phyloP scores from a whole-genome alignment of 2,329 filamentous ascomycete species.

The Cladosporium colombiae region DNA sequence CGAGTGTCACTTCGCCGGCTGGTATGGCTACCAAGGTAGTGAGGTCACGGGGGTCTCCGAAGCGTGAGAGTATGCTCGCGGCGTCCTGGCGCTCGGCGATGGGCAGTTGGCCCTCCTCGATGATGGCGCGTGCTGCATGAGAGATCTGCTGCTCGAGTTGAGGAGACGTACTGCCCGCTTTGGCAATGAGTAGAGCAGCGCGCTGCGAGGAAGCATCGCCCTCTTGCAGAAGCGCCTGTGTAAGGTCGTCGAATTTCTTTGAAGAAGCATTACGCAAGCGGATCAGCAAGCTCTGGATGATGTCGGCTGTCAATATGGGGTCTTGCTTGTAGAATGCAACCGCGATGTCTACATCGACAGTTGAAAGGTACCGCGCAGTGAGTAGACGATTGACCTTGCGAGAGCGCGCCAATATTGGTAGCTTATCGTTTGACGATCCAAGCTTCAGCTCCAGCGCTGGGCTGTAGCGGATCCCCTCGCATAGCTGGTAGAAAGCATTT shows the following conservation, averaged over 20 bases:
- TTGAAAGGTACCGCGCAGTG: not conserved
- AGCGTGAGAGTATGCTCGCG: slow-evolving; percentile 5
- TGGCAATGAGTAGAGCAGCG: slow-evolving; percentile 16
- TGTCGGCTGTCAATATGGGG: not conserved
- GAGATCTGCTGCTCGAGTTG: not conserved
- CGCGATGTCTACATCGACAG: not conserved
- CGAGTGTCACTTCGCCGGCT: not conserved
- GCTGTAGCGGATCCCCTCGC: not conserved
- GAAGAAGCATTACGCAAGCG: not conserved
- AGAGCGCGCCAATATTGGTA: not conserved
- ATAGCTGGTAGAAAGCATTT: not conserved
- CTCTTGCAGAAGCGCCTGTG: not conserved
- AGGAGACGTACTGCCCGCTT: not conserved
- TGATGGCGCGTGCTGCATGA: not conserved
- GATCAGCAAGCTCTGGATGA: not conserved
- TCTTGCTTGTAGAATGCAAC: not conserved
- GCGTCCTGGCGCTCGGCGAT: slow-evolving; percentile 4
- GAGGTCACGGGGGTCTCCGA: slow-evolving; percentile 18
- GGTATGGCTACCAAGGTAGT: not conserved
- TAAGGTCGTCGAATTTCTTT: not conserved
- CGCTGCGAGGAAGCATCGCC: not conserved
- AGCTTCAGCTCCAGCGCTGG: not conserved
- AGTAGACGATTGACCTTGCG: not conserved
- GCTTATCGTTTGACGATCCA: not conserved
- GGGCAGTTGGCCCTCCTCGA: not conserved